A percentile compares a stretch with the other conserved stretches of the same genome.
These are phyloP conservation scores for Ceratocystis cacaofunesta DNA, from an alignment of 2,329 filamentous ascomycete species.

Conservation along the genomic window DNA sequence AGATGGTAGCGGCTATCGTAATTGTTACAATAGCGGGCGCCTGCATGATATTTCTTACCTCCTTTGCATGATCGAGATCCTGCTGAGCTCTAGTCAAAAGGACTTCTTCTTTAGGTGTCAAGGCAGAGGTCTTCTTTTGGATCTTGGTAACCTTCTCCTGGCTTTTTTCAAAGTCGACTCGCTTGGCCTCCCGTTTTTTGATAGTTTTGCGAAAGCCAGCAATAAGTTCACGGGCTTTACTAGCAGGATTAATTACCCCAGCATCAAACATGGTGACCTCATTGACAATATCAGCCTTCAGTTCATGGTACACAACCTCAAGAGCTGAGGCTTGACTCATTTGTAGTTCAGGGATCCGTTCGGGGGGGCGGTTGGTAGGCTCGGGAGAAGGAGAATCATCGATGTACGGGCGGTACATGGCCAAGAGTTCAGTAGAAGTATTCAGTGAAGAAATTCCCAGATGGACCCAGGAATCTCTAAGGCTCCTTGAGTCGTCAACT, in stretches of 20 bases:
- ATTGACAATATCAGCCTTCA: constrained; percentile 54
- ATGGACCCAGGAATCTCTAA: constrained; percentile 64
- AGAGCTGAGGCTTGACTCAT: constrained; percentile 51
- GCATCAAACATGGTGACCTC: constrained; percentile 58
- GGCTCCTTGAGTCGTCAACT: constrained; percentile 58
- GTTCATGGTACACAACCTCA: constrained; percentile 51
- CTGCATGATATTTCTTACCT: constrained; percentile 31
- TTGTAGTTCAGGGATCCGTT: constrained; percentile 43
- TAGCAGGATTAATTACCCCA: constrained; percentile 54
- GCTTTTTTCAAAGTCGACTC: constrained; percentile 66
- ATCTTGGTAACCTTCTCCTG: constrained; percentile 56
- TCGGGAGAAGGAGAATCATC: constrained; percentile 39
- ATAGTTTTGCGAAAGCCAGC: constrained; percentile 66
- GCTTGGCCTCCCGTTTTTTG: constrained; percentile 71
- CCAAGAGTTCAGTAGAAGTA: constrained; percentile 52
- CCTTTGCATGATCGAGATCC: constrained; percentile 50
- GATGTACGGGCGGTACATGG: constrained; percentile 62
- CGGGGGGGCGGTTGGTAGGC: constrained; percentile 24
- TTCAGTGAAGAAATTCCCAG: constrained; percentile 55
- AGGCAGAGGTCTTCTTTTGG: constrained; percentile 51
- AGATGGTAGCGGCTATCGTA: not conserved
- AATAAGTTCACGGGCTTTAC: constrained; percentile 52
- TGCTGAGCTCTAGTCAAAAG: constrained; percentile 55
- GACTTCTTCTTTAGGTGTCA: constrained; percentile 58
- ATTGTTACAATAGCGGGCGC: not conserved